Evolutionary conservation across 2,329 filamentous ascomycete genomes (phyloP).

Genomic region (Cephalotrichum gorgonifer): DNA sequence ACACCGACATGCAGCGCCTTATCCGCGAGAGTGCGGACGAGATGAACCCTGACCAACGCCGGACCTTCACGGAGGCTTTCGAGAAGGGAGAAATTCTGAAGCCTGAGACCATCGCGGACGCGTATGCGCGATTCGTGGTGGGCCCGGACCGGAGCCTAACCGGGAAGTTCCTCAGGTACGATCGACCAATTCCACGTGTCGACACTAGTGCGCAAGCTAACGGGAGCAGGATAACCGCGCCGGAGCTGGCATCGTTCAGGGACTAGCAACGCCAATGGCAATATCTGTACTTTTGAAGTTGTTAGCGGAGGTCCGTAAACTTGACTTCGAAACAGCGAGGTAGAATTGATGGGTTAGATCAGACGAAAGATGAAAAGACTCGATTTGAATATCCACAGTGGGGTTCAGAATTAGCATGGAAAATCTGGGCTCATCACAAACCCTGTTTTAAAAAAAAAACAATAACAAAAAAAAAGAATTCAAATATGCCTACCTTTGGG

Average conservation of each 20-base stretch:
- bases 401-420: conserved; percentile 70
- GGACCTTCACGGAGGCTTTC: conserved; percentile 59
- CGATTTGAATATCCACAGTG: conserved; percentile 57
- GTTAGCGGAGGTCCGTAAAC: neutral
- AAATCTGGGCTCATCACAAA: conserved; percentile 58
- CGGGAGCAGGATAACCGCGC: conserved; percentile 5
- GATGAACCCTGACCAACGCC: conserved; percentile 49
- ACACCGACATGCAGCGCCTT: conserved; percentile 84
- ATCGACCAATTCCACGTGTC: conserved; percentile 10
- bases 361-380: conserved; percentile 85
- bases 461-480: conserved; percentile 12
- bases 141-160: conserved; percentile 56
- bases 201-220: neutral
- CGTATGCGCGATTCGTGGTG: conserved; percentile 71
- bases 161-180: conserved; percentile 65
- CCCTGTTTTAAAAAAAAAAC: conserved; percentile 16
- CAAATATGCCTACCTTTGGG: conserved; percentile 18
- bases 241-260: conserved; percentile 39
- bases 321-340: neutral
- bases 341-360: conserved; percentile 29
- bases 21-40: conserved; percentile 46
- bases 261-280: neutral
- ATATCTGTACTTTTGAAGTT: neutral
- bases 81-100: conserved; percentile 61
- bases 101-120: conserved; percentile 75